Evolutionary conservation across 2,329 filamentous ascomycete genomes (phyloP).

Genomic region (Ceratocystis albifundus): DNA sequence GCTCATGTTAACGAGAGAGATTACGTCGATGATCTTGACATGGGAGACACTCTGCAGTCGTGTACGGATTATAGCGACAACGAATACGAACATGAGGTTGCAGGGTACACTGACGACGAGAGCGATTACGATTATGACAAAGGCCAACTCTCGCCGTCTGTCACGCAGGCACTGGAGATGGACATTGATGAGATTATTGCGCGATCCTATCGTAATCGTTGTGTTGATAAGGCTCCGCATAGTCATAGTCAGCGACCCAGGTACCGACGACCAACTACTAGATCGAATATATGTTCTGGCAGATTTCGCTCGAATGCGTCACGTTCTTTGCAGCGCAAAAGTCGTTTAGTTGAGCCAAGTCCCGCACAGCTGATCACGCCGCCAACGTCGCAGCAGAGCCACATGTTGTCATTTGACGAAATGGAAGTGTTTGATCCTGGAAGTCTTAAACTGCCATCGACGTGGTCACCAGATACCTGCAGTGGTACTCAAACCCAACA

Average conservation of each 20-base stretch:
- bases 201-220: conserved; percentile 5
- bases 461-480: not conserved
- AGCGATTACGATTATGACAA: conserved; percentile 3
- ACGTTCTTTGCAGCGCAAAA: not conserved
- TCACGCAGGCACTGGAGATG: conserved; percentile 19
- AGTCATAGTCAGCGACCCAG: not conserved
- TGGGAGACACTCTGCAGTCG: not conserved
- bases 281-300: not conserved
- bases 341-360: not conserved
- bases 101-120: not conserved
- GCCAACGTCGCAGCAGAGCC: conserved; percentile 12
- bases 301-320: not conserved
- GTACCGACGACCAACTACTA: not conserved
- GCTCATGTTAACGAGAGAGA: not conserved
- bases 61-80: not conserved
- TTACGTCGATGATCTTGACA: conserved; percentile 9
- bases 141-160: conserved; percentile 11
- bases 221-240: not conserved
- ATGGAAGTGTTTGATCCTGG: conserved; percentile 5
- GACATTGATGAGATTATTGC: conserved; percentile 21
- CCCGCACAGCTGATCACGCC: conserved; percentile 14
- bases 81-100: conserved; percentile 10
- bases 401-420: conserved; percentile 11
- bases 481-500: not conserved
- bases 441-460: not conserved